Evolutionary conservation across 2,329 filamentous ascomycete species (phyloP).

Genomic region (Diaporthe amygdali): DNA sequence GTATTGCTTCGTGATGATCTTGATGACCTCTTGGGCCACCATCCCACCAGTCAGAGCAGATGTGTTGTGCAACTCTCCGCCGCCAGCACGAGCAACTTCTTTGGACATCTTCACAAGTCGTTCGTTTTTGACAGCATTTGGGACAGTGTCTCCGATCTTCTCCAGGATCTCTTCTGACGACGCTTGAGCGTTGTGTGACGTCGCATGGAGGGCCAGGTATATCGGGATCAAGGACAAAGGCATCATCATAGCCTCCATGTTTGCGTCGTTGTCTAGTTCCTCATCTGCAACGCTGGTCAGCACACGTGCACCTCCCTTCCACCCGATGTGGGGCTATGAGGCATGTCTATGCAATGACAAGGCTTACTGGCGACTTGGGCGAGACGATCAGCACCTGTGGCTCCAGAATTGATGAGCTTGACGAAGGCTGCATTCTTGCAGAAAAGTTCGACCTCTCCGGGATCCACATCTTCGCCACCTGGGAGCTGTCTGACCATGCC

Average conservation of each 20-base stretch:
- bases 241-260: constrained; percentile 52
- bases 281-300: constrained; percentile 48
- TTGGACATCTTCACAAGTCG: constrained; percentile 60
- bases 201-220: constrained; percentile 69
- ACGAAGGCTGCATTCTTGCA: constrained; percentile 96
- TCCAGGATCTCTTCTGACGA: constrained; percentile 60
- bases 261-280: constrained; percentile 60
- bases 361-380: constrained; percentile 61
- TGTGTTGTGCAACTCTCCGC: constrained; percentile 91
- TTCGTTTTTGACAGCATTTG: constrained; percentile 53
- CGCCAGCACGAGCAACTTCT: constrained; percentile 77
- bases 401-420: constrained; percentile 74
- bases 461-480: constrained; percentile 60
- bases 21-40: constrained; percentile 96
- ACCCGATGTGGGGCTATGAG: not conserved
- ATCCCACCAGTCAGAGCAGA: constrained; percentile 87
- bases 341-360: not conserved
- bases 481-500: constrained; percentile 60
- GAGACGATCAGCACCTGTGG: constrained; percentile 50
- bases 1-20: constrained; percentile 79
- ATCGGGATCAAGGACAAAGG: constrained; percentile 69
- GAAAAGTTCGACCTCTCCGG: constrained; percentile 84
- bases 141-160: constrained; percentile 47
- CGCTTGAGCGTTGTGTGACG: constrained; percentile 48
- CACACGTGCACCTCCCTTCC: constrained; percentile 13